phyloP scores from a whole-genome alignment of 495 filamentous ascomycete species.

The Podospora fimiseda region DNA sequence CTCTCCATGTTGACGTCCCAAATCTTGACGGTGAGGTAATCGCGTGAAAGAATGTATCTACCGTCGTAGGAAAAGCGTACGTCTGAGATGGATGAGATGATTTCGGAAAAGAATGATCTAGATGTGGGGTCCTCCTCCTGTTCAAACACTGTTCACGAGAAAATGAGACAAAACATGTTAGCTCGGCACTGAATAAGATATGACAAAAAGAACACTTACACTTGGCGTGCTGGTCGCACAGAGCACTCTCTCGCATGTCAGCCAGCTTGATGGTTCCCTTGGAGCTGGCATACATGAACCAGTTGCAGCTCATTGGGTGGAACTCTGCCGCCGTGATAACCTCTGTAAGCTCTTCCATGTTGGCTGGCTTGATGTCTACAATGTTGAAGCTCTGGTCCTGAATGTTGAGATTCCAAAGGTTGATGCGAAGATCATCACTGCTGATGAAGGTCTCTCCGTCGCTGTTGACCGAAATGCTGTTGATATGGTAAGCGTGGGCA shows the following conservation, averaged over 20 bases:
- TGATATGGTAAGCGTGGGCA: constrained; percentile 98
- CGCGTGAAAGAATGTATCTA: constrained; percentile 92
- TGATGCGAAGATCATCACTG: constrained; percentile 94
- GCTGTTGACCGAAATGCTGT: constrained; percentile 99
- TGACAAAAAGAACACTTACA: constrained; percentile 48
- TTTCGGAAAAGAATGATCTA: constrained; percentile 99
- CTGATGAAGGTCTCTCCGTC: constrained; percentile 99
- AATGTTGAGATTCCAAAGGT: constrained; percentile 98
- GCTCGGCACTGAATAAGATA: background rate
- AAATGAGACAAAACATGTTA: background rate
- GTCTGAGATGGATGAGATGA: constrained; percentile 98
- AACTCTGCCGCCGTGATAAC: constrained; percentile 98
- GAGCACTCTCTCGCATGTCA: constrained; percentile 92
- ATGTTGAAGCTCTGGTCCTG: constrained; percentile 99
- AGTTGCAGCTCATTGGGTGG: constrained; percentile 95
- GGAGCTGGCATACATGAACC: constrained; percentile 99
- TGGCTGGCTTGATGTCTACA: constrained; percentile 98
- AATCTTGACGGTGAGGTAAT: constrained; percentile 98
- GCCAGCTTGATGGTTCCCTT: constrained; percentile 99
- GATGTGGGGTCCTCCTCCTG: constrained; percentile 98
- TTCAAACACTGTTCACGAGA: constrained; percentile 82
- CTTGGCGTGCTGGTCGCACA: constrained; percentile 94
- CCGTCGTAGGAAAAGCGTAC: constrained; percentile 96
- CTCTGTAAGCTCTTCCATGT: constrained; percentile 99
- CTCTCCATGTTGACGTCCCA: constrained; percentile 99